phyloP scores from a whole-genome alignment of 257 asterid genomes.

The Paulownia fortunei region DNA sequence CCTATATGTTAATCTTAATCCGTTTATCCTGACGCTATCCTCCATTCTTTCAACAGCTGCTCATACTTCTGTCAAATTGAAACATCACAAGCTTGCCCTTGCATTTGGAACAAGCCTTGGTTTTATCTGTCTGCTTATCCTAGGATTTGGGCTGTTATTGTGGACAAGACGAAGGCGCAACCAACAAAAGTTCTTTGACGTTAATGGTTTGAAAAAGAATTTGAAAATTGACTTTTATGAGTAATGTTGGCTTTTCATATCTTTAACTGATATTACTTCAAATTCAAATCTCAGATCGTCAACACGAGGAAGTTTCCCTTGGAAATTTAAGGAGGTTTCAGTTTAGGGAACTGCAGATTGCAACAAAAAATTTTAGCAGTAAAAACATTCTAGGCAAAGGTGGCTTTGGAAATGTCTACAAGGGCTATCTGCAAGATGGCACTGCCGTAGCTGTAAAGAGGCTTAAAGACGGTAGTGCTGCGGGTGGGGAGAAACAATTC shows the following conservation, averaged over 20 bases:
- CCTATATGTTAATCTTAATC: background rate
- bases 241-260: background rate
- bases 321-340: slow-evolving; percentile 90
- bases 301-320: slow-evolving; percentile 74
- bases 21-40: slow-evolving; percentile 10
- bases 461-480: slow-evolving; percentile 81
- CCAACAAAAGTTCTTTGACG: slow-evolving; percentile 54
- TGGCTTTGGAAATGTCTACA: slow-evolving; percentile 92
- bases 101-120: slow-evolving; percentile 77
- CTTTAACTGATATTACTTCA: slow-evolving; percentile 20
- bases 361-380: slow-evolving; percentile 84
- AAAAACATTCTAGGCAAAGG: slow-evolving; percentile 93
- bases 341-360: slow-evolving; percentile 79
- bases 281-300: slow-evolving; percentile 53
- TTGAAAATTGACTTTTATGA: background rate
- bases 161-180: slow-evolving; percentile 63
- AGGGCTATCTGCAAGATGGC: slow-evolving; percentile 78
- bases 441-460: slow-evolving; percentile 91
- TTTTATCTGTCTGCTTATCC: slow-evolving; percentile 58
- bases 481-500: slow-evolving; percentile 87
- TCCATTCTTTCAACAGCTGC: slow-evolving; percentile 48
- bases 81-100: slow-evolving; percentile 64
- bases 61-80: slow-evolving; percentile 47
- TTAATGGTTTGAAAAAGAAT: slow-evolving; percentile 60
- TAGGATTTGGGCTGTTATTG: slow-evolving; percentile 64